A percentile compares a stretch with the other conserved stretches of the same genome.
Conservation (phyloP, 306 rosid genomes). For the Glycine soja region DNA sequence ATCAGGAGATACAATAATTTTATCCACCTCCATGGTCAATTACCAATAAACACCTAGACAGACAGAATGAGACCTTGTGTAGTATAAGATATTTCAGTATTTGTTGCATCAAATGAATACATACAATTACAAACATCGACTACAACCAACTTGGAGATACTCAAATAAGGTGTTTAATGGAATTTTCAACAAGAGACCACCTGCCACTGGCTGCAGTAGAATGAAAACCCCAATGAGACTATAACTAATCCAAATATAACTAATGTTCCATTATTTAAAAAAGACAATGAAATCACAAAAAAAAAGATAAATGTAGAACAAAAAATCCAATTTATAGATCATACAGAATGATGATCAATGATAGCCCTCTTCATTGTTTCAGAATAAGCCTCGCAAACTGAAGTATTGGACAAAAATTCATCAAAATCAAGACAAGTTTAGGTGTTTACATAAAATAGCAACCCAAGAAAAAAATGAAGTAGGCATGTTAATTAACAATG, state of each 20-base stretch:
- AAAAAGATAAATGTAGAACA: conserved; percentile 33
- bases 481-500: conserved; percentile 7
- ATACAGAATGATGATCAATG: conserved; percentile 74
- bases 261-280: conserved; percentile 12
- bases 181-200: conserved; percentile 74
- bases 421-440: conserved; percentile 46
- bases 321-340: conserved; percentile 47
- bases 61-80: not conserved
- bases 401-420: conserved; percentile 47
- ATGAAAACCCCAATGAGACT: conserved; percentile 42
- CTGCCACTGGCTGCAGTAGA: conserved; percentile 71
- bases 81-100: conserved; percentile 6
- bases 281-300: conserved; percentile 22
- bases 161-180: conserved; percentile 88
- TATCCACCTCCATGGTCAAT: conserved; percentile 18
- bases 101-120: conserved; percentile 30
- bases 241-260: conserved; percentile 21
- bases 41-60: conserved; percentile 15
- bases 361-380: conserved; percentile 80
- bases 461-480: conserved; percentile 27
- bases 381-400: conserved; percentile 70
- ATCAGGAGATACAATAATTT: conserved; percentile 28
- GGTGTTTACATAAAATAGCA: conserved; percentile 21
- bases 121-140: conserved; percentile 16
- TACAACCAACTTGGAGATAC: conserved; percentile 87